These are phyloP conservation scores for Strigomonas culicis DNA, from an alignment of 208 protist genomes.

Conservation along the genomic window DNA sequence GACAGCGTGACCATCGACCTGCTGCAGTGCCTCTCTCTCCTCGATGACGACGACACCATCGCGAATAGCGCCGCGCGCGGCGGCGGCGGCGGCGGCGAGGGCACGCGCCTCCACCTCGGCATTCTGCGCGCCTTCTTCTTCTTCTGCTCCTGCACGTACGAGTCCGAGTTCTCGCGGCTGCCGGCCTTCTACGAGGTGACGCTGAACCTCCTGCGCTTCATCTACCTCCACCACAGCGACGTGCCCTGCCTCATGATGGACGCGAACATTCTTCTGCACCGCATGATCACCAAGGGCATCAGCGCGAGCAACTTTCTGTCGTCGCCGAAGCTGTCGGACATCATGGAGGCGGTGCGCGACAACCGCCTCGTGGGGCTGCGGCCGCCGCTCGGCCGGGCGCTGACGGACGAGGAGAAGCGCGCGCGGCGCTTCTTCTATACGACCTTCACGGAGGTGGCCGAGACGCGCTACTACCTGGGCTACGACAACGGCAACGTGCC, in stretches of 20 bases:
- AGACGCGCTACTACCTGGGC: slow-evolving; percentile 75
- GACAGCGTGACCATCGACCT: slow-evolving; percentile 68
- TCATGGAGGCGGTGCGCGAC: slow-evolving; percentile 57
- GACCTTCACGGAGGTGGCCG: slow-evolving; percentile 55
- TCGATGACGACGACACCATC: slow-evolving; percentile 23
- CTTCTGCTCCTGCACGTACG: slow-evolving; percentile 74
- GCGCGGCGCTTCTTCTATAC: slow-evolving; percentile 52
- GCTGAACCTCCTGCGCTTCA: slow-evolving; percentile 63
- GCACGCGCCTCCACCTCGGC: slow-evolving; percentile 48
- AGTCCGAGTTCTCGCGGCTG: slow-evolving; percentile 37
- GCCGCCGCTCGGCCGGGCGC: neutral
- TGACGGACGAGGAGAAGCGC: slow-evolving; percentile 16
- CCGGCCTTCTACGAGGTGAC: slow-evolving; percentile 70
- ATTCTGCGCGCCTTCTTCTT: slow-evolving; percentile 84
- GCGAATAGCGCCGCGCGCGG: neutral
- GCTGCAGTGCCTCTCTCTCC: slow-evolving; percentile 56
- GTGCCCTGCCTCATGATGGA: slow-evolving; percentile 55
- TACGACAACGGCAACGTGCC: slow-evolving; percentile 40
- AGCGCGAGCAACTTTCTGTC: slow-evolving; percentile 50
- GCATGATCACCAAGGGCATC: slow-evolving; percentile 46
- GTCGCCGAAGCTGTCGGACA: slow-evolving; percentile 49
- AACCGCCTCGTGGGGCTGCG: slow-evolving; percentile 42
- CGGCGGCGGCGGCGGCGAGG: neutral
- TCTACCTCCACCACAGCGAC: slow-evolving; percentile 79
- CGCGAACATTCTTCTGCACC: slow-evolving; percentile 63